Base-by-base conservation (phyloP, 257 asterid genomes). In the Cynanchum wilfordii region DNA sequence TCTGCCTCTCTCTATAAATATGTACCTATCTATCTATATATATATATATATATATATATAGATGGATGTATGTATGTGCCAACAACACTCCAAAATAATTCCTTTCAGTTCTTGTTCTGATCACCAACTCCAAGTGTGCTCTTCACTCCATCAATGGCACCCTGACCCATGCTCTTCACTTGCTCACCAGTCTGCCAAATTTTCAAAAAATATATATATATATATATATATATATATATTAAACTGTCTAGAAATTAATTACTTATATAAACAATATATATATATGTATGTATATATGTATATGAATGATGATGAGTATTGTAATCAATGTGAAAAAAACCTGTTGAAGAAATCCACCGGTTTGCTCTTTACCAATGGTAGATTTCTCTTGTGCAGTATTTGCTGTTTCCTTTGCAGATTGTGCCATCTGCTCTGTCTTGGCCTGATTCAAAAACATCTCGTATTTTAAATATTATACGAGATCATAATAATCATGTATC, bases 61-160 rank as follows among this genome's bases (percentile, higher is more conserved):
- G 5, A 40, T 38, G 3, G 1, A 38, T 38, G 3, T 38, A 2
- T 38, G 7, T 38, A 38, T 38, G 0, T 38, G 44, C 44, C 44
- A 38, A 5, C 44, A 8, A 7, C 10, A 8, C 12, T 42, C 40
- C 40, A 36, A 2, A 36, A 36, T 6, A 36, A 36, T 24, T 58
- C 20, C 19, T 20, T 81, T 89, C 82, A 87, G 80, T 87, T 89
- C 86, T 44, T 72, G 69, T 75, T 86, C 4, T 88, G 33, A 0
- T 66, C 89, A 29, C 92, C 83, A 80, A 90, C 79, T 76, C 96
- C 96, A 56, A 90, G 86, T 63, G 88, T 90, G 84, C 85, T 88
- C 82, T 85, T 90, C 76, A 85, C 82, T 3, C 96, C 95, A 74
- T 90, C 96, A 47, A 88, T 72, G 2, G 90, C 92, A 13, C 89